These are phyloP conservation scores for Fusarium secorum DNA, from an alignment of 2,329 filamentous ascomycete species.

Conservation along the genomic window DNA sequence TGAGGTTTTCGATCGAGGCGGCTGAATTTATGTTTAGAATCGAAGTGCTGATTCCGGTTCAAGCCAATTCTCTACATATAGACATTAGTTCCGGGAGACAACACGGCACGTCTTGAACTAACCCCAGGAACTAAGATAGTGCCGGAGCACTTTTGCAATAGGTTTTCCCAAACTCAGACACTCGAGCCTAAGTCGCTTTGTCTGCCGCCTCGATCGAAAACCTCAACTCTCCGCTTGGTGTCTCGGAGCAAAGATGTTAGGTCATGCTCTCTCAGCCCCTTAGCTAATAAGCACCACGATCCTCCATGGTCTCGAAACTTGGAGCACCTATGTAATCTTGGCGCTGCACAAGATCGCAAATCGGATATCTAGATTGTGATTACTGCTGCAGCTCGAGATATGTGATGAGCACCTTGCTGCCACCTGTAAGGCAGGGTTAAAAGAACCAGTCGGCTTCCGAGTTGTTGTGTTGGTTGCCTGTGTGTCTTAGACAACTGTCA, in stretches of 20 bases:
- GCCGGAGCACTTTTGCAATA: background rate
- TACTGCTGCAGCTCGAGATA: background rate
- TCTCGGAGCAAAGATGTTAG: background rate
- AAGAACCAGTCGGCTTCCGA: background rate
- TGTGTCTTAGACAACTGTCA: background rate
- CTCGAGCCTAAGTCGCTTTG: background rate
- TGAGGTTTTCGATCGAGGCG: background rate
- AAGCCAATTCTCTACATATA: background rate
- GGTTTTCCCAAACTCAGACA: background rate
- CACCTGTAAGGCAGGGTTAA: background rate
- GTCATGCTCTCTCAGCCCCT: background rate
- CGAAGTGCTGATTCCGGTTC: background rate
- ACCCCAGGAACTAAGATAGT: background rate
- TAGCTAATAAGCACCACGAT: background rate
- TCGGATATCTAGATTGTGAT: background rate
- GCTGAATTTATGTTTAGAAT: background rate
- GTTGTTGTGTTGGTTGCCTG: background rate
- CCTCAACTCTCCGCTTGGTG: background rate
- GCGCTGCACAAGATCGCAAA: background rate
- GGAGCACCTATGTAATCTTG: background rate
- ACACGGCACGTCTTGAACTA: background rate
- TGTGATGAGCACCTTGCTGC: background rate
- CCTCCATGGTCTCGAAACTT: background rate
- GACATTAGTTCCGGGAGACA: background rate
- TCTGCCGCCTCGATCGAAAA: background rate